Conservation (phyloP, 202 grass and related monocot species). For the Setaria italica region DNA sequence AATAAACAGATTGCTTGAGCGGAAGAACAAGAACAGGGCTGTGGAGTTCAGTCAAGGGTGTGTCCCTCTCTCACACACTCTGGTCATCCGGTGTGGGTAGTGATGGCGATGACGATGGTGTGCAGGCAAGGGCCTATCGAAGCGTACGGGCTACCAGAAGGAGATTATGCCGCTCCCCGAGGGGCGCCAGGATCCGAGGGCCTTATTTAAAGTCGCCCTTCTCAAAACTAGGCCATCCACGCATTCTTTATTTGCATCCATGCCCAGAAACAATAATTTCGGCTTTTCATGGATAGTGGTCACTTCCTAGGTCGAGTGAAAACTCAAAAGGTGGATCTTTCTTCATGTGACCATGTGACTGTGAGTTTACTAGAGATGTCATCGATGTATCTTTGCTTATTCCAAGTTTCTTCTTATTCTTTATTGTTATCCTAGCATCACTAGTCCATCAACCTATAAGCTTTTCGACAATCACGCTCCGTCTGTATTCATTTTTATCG, state of each 20-base stretch:
- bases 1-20: neutral
- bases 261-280: neutral
- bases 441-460: too few species aligned
- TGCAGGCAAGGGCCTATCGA: neutral
- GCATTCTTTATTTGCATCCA: slow-evolving; percentile 40
- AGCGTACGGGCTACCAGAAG: slow-evolving; percentile 1
- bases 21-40: neutral
- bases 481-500: too few species aligned
- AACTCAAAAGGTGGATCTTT: too few species aligned
- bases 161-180: slow-evolving; percentile 40
- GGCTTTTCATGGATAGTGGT: neutral
- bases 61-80: neutral
- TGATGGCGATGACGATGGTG: neutral
- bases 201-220: slow-evolving; percentile 39
- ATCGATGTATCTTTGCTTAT: too few species aligned
- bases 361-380: too few species aligned
- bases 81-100: neutral
- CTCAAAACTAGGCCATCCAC: slow-evolving; percentile 17
- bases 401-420: neutral
- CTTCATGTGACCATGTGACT: too few species aligned
- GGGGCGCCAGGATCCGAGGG: slow-evolving; percentile 38
- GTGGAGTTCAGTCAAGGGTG: neutral
- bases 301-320: neutral
- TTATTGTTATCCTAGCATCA: neutral
- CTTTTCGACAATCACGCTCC: too few species aligned